Evolutionary conservation across 2,329 filamentous ascomycete species (phyloP).

Genomic region (Trichophyton equinum): DNA sequence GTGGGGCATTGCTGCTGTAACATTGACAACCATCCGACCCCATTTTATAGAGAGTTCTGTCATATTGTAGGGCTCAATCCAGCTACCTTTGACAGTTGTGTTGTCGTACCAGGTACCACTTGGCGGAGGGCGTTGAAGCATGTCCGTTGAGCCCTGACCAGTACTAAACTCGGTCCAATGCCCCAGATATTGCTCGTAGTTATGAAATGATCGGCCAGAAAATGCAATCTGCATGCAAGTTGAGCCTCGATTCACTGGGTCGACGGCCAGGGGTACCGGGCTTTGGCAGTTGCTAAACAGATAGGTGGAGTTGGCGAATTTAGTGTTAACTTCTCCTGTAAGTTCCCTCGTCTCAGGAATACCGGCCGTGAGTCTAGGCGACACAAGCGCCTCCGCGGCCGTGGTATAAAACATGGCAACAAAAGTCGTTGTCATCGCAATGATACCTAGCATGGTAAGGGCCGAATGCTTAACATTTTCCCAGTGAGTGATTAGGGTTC

Average conservation of each 20-base stretch:
- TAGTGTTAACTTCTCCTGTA: conserved; percentile 44
- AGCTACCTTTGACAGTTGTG: conserved; percentile 55
- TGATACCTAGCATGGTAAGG: conserved; percentile 48
- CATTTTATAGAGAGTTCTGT: conserved; percentile 38
- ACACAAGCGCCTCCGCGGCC: conserved; percentile 61
- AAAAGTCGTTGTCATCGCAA: conserved; percentile 53
- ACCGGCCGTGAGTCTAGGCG: conserved; percentile 56
- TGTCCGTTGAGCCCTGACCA: conserved; percentile 32
- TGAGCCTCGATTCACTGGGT: conserved; percentile 30
- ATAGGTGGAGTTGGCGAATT: conserved; percentile 52
- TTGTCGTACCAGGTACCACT: conserved; percentile 58
- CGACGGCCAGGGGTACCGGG: conserved; percentile 40
- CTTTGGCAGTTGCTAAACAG: conserved; percentile 47
- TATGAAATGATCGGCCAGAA: conserved; percentile 55
- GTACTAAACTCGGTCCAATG: conserved; percentile 42
- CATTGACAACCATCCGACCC: conserved; percentile 56
- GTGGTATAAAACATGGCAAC: conserved; percentile 62
- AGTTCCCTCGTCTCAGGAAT: conserved; percentile 39
- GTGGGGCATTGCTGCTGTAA: conserved; percentile 67
- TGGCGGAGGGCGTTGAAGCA: conserved; percentile 44
- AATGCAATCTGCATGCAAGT: conserved; percentile 60
- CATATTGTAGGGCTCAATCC: conserved; percentile 48
- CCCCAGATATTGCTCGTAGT: conserved; percentile 49
- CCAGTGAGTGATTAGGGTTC: conserved; percentile 58
- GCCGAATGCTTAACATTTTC: conserved; percentile 53